These are phyloP conservation scores for Aphanomyces invadans DNA, from an alignment of 352 stramenopile species.

Conservation along the genomic window DNA sequence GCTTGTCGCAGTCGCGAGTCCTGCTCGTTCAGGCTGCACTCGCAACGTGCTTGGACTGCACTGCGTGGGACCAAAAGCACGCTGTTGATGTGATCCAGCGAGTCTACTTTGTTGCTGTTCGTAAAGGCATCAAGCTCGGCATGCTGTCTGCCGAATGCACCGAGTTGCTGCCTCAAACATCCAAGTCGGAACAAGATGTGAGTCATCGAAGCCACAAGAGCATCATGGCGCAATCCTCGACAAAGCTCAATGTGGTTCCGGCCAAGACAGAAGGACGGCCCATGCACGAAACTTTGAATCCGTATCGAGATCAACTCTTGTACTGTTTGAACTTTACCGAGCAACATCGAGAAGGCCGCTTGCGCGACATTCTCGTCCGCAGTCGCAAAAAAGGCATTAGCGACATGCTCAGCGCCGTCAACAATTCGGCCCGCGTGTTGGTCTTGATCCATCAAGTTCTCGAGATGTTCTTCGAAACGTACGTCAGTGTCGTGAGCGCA, in stretches of 20 bases:
- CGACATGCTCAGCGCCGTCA: constrained; percentile 16
- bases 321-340: constrained; percentile 23
- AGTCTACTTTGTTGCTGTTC: constrained; percentile 18
- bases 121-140: constrained; percentile 16
- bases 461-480: constrained; percentile 12
- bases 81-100: constrained; percentile 9
- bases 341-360: constrained; percentile 12
- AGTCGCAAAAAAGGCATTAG: constrained; percentile 23
- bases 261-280: not conserved
- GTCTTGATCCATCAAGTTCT: constrained; percentile 8
- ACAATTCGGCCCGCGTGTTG: constrained; percentile 12
- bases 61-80: constrained; percentile 1
- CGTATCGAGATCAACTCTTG: not conserved
- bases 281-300: not conserved
- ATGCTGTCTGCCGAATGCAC: constrained; percentile 17
- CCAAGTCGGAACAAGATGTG: not conserved
- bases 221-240: not conserved
- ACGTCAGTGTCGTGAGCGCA: not conserved
- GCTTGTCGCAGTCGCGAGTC: not conserved
- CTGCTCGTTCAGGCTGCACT: not conserved
- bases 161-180: constrained; percentile 12
- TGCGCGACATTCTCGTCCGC: constrained; percentile 19
- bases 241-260: not conserved
- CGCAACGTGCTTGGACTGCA: constrained; percentile 6
- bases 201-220: not conserved